A percentile compares a stretch with the other conserved stretches of the same genome.
These are phyloP conservation scores for Hibiscus tridactylites DNA, from an alignment of 345 rosid species.

Conservation along the genomic window DNA sequence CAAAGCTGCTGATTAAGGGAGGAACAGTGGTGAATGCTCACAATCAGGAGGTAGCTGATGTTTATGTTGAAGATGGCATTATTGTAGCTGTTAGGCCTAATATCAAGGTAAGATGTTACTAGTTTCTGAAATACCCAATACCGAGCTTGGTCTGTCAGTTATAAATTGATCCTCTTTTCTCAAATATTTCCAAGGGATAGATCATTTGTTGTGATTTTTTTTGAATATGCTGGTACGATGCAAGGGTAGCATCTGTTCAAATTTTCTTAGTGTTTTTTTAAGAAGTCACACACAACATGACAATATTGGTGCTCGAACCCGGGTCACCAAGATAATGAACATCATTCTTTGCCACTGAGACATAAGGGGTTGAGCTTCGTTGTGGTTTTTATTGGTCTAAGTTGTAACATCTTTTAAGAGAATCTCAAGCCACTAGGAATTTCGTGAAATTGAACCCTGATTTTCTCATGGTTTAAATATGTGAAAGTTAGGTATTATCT, in stretches of 20 bases:
- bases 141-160: neutral
- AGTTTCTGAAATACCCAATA: neutral
- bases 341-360: no score
- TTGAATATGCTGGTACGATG: no score
- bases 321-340: no score
- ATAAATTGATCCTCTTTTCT: neutral
- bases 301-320: no score
- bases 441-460: neutral
- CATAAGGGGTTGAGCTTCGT: neutral
- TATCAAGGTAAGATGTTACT: constrained; percentile 35
- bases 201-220: neutral
- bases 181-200: neutral
- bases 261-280: no score
- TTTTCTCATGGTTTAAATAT: neutral
- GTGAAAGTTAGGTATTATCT: neutral
- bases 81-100: constrained; percentile 64
- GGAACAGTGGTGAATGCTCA: constrained; percentile 92
- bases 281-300: no score
- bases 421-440: neutral
- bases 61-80: constrained; percentile 74
- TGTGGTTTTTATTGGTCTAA: neutral
- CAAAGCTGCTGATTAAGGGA: constrained; percentile 76
- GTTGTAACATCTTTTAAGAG: neutral
- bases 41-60: constrained; percentile 75
- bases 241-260: no score